Conservation (phyloP, 352 stramenopile species). For the Pythium plurisporium region DNA sequence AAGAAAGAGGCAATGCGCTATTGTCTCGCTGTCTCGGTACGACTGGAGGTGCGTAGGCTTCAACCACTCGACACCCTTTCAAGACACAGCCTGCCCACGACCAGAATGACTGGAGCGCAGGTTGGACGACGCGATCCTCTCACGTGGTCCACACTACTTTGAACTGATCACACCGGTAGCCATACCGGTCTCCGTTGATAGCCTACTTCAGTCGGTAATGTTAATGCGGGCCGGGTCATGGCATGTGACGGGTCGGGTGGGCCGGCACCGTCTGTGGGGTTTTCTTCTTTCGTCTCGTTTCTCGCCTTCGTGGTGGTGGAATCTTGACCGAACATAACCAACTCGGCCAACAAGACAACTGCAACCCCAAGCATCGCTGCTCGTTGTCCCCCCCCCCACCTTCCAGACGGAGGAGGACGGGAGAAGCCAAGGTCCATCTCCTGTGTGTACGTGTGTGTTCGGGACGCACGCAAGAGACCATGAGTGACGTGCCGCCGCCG, state of each 20-base stretch:
- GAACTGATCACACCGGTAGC: not conserved
- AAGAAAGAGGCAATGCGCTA: too few relatives aligned
- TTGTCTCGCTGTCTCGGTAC: too few relatives aligned
- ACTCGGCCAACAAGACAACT: conserved; percentile 11
- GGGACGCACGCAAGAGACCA: not conserved
- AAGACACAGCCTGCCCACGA: conserved; percentile 10
- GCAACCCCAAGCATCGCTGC: conserved; percentile 1
- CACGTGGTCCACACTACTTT: conserved; percentile 19
- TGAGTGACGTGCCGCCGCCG: conserved; percentile 14
- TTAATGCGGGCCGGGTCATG: not conserved
- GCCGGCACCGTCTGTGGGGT: too few relatives aligned
- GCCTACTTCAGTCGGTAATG: not conserved
- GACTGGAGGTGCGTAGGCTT: too few relatives aligned
- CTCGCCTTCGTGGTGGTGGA: not conserved
- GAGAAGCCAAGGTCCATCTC: too few relatives aligned
- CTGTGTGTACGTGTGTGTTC: too few relatives aligned
- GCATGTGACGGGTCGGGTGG: not conserved
- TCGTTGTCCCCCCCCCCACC: not conserved
- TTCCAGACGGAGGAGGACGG: not conserved
- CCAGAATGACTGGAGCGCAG: conserved; percentile 24
- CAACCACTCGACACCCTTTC: conserved; percentile 17
- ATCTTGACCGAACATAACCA: conserved; percentile 13
- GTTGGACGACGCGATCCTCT: not conserved
- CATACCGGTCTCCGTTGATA: too few relatives aligned
- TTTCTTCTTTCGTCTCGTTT: conserved; percentile 3